Percentiles rank a stretch among this genome's conserved stretches.
Conservation (phyloP, 495 filamentous ascomycete genomes). For the Neurospora sp. region DNA sequence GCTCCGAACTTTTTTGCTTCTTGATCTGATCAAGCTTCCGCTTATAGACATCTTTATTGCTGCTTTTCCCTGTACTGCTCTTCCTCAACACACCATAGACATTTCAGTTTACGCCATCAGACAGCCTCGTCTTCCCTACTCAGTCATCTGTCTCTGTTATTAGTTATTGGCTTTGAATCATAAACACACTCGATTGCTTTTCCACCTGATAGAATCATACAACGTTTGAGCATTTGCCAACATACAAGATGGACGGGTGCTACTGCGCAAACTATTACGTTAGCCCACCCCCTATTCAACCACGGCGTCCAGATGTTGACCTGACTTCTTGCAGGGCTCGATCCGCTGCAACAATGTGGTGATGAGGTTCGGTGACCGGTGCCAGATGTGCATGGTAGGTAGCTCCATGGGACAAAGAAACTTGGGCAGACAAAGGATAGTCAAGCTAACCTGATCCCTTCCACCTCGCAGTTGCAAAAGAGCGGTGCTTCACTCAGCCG, state of each 20-base stretch:
- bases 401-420: background rate
- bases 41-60: background rate
- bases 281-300: constrained; percentile 5
- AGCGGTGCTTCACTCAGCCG: constrained; percentile 16
- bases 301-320: constrained; percentile 3
- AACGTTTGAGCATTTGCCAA: background rate
- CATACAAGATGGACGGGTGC: constrained; percentile 17
- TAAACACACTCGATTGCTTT: background rate
- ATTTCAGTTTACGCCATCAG: background rate
- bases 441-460: background rate
- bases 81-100: background rate
- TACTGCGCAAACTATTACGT: constrained; percentile 48
- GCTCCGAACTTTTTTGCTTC: background rate
- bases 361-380: constrained; percentile 33
- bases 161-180: background rate
- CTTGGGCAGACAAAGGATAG: background rate
- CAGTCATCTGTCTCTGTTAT: background rate
- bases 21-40: background rate
- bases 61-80: background rate
- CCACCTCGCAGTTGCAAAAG: constrained; percentile 8
- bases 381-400: constrained; percentile 34
- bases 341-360: constrained; percentile 38
- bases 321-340: constrained; percentile 20
- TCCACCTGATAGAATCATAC: background rate
- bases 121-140: background rate